Conservation (phyloP, 805 yeast species). For the Clavispora asparagi region DNA sequence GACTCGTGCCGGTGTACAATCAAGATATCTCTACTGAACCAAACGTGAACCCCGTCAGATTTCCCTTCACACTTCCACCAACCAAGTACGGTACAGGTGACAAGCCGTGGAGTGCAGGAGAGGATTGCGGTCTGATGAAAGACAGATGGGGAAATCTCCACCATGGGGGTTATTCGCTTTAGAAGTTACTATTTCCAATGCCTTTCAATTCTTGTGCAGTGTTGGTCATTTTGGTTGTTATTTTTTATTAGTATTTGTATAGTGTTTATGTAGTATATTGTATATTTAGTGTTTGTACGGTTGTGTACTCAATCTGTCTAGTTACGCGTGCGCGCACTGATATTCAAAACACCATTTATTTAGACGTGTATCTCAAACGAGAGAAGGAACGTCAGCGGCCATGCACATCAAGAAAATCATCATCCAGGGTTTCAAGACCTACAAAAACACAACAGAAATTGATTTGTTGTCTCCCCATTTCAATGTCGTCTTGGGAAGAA, state of each 20-base stretch:
- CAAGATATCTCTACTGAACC: constrained; percentile 21
- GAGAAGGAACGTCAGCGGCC: not conserved
- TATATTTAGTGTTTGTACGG: not conserved
- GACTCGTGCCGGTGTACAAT: constrained; percentile 41
- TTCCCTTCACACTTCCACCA: constrained; percentile 56
- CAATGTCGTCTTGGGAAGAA: constrained; percentile 82
- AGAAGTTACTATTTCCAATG: not conserved
- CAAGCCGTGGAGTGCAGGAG: constrained; percentile 43
- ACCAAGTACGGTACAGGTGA: constrained; percentile 34
- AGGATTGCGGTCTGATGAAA: constrained; percentile 3
- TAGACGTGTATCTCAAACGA: not conserved
- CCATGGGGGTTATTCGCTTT: not conserved
- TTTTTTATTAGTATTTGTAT: not conserved
- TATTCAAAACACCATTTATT: not conserved
- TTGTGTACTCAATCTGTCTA: not conserved
- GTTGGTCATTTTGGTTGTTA: not conserved
- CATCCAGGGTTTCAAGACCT: constrained; percentile 92
- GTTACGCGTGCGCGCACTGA: not conserved
- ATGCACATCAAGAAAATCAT: constrained; percentile 51
- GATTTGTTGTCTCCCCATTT: constrained; percentile 74
- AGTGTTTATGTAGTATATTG: not conserved
- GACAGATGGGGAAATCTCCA: constrained; percentile 8
- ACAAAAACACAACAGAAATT: constrained; percentile 73
- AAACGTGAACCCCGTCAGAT: constrained; percentile 30
- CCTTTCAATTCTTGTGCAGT: not conserved